These are phyloP conservation scores for Schwanniomyces vanrijiae DNA, from an alignment of 805 yeast genomes.

Conservation along the genomic window DNA sequence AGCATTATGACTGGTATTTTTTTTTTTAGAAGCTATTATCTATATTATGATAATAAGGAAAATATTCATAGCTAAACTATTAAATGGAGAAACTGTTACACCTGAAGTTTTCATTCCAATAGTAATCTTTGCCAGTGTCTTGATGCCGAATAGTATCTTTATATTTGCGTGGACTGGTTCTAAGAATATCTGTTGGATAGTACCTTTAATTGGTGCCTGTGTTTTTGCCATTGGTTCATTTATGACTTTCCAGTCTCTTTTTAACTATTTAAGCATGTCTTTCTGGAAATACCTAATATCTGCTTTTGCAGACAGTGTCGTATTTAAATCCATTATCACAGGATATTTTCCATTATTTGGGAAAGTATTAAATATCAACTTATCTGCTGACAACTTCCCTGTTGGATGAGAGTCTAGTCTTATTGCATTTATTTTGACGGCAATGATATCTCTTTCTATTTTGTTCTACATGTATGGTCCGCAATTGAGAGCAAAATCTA, in stretches of 20 bases:
- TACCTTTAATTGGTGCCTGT: slow-evolving; percentile 39
- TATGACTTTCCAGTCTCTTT: slow-evolving; percentile 48
- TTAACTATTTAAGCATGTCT: slow-evolving; percentile 48
- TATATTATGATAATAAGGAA: slow-evolving; percentile 44
- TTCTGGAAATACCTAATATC: slow-evolving; percentile 53
- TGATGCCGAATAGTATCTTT: slow-evolving; percentile 29
- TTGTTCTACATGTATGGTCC: slow-evolving; percentile 45
- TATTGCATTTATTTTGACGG: slow-evolving; percentile 46
- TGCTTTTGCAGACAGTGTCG: slow-evolving; percentile 57
- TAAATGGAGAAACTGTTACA: slow-evolving; percentile 18
- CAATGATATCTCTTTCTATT: slow-evolving; percentile 48
- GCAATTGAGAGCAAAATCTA: slow-evolving; percentile 43
- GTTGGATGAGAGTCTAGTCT: slow-evolving; percentile 59
- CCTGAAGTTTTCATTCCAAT: slow-evolving; percentile 37
- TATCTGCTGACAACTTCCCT: slow-evolving; percentile 51
- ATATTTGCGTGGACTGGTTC: slow-evolving; percentile 49
- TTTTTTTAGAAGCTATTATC: slow-evolving; percentile 27
- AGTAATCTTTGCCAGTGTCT: slow-evolving; percentile 29
- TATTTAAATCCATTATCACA: slow-evolving; percentile 52
- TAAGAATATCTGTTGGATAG: slow-evolving; percentile 43
- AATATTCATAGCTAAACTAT: slow-evolving; percentile 12
- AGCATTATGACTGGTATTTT: slow-evolving; percentile 35
- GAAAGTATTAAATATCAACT: slow-evolving; percentile 53
- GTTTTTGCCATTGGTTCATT: slow-evolving; percentile 39
- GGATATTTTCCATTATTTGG: slow-evolving; percentile 63